These are phyloP conservation scores for Parasarocladium wereldwijsianum DNA, from an alignment of 2,329 filamentous ascomycete genomes.

Conservation along the genomic window DNA sequence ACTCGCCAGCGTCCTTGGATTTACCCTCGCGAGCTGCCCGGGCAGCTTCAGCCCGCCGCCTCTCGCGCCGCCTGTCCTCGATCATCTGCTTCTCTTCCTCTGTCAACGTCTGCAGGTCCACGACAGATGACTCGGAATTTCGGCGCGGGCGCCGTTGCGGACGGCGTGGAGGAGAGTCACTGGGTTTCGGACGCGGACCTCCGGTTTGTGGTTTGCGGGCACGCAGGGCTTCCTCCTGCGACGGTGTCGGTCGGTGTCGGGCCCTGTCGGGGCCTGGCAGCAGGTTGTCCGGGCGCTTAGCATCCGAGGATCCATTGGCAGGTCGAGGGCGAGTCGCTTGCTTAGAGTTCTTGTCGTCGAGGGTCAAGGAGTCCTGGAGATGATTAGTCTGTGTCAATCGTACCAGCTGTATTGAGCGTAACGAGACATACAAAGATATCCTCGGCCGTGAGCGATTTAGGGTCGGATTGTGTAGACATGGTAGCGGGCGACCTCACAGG, in stretches of 20 bases:
- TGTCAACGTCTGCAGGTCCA: conserved; percentile 43
- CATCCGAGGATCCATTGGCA: conserved; percentile 10
- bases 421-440: conserved; percentile 59
- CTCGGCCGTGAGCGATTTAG: conserved; percentile 39
- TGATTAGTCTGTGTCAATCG: conserved; percentile 4
- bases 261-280: conserved; percentile 13
- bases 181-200: conserved; percentile 15
- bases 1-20: background rate
- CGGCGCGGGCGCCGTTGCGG: conserved; percentile 43
- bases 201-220: conserved; percentile 27
- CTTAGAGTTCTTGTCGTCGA: conserved; percentile 41
- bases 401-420: too few species aligned
- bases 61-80: conserved; percentile 17
- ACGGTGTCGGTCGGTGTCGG: conserved; percentile 44
- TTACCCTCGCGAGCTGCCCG: conserved; percentile 8
- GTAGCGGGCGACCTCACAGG: conserved; percentile 27
- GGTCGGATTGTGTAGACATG: conserved; percentile 33
- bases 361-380: conserved; percentile 48
- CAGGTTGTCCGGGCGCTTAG: conserved; percentile 3
- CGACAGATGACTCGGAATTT: conserved; percentile 67
- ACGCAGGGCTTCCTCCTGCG: conserved; percentile 49
- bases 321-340: conserved; percentile 22
- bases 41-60: conserved; percentile 9
- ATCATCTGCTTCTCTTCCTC: conserved; percentile 33
- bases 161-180: conserved; percentile 24